Percentiles rank a stretch among this genome's conserved stretches.
These are phyloP conservation scores for Blastocystis sp. DNA, from an alignment of 352 stramenopile species.

Conservation along the genomic window DNA sequence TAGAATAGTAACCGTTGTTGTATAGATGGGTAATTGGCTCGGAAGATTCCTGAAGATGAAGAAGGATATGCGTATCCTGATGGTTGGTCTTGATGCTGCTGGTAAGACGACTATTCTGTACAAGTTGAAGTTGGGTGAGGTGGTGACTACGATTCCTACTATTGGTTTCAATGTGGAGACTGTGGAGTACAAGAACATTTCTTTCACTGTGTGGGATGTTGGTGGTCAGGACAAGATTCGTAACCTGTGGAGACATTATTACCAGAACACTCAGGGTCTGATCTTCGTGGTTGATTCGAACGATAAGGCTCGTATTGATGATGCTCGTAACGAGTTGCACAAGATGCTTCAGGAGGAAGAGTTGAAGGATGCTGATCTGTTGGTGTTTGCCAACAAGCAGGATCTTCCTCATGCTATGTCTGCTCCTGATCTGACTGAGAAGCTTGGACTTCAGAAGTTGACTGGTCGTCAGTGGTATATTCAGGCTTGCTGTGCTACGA, in stretches of 20 bases:
- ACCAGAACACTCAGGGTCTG: constrained; percentile 97
- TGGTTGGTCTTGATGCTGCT: constrained; percentile 88
- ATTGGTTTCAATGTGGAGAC: constrained; percentile 97
- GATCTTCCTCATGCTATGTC: constrained; percentile 96
- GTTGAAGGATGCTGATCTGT: constrained; percentile 89
- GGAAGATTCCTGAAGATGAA: constrained; percentile 72
- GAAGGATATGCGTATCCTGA: constrained; percentile 86
- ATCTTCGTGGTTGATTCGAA: constrained; percentile 99
- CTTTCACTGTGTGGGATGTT: constrained; percentile 97
- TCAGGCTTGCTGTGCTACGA: constrained; percentile 96
- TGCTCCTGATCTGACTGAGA: constrained; percentile 95
- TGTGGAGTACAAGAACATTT: constrained; percentile 99
- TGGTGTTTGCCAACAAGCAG: constrained; percentile 99
- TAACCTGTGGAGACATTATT: constrained; percentile 97
- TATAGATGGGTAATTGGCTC: constrained; percentile 64
- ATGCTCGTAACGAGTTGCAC: constrained; percentile 91
- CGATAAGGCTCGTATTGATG: constrained; percentile 93
- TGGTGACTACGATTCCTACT: constrained; percentile 84
- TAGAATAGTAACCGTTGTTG: background rate
- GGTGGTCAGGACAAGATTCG: constrained; percentile 96
- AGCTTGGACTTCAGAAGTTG: constrained; percentile 91
- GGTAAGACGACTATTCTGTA: constrained; percentile 92
- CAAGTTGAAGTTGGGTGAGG: constrained; percentile 86
- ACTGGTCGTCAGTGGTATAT: constrained; percentile 98
- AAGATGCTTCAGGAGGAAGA: constrained; percentile 97